A percentile compares a stretch with the other conserved stretches of the same genome.
These are phyloP conservation scores for Globisporangium barbulae DNA, from an alignment of 352 stramenopile genomes.

Conservation along the genomic window DNA sequence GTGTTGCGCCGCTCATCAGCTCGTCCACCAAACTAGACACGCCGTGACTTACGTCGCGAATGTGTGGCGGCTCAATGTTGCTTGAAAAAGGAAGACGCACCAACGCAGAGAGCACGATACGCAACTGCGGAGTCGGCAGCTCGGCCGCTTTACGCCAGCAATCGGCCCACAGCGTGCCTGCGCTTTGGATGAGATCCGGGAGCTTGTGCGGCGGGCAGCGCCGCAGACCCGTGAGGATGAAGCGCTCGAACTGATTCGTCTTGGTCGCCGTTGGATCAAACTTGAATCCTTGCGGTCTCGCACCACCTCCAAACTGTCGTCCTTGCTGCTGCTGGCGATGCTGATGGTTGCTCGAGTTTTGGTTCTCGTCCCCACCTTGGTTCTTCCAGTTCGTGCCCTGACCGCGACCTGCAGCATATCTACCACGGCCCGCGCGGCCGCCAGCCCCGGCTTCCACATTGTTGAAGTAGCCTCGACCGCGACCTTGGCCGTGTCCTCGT, in stretches of 20 bases:
- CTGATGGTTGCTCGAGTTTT: constrained; percentile 3
- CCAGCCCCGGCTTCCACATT: background rate
- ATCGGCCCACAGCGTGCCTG: constrained; percentile 38
- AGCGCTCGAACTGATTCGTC: constrained; percentile 26
- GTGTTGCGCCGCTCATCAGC: constrained; percentile 14
- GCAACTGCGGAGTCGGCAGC: constrained; percentile 37
- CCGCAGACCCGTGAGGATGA: constrained; percentile 39
- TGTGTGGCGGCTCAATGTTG: constrained; percentile 26
- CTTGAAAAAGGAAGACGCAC: constrained; percentile 44
- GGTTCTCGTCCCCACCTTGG: background rate
- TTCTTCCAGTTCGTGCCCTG: constrained; percentile 4
- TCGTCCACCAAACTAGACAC: constrained; percentile 48
- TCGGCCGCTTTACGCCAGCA: constrained; percentile 38
- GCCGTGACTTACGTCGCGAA: constrained; percentile 27
- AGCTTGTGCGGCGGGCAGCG: constrained; percentile 42
- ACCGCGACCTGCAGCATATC: background rate
- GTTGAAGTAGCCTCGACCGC: background rate
- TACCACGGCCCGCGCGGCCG: background rate
- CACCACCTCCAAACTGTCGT: background rate
- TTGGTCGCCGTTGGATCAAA: constrained; percentile 1
- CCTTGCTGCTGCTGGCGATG: background rate
- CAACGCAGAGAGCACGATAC: constrained; percentile 42
- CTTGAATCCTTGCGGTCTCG: background rate
- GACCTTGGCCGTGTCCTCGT: background rate
- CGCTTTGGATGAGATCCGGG: constrained; percentile 25